Base-by-base conservation (phyloP, 2,329 filamentous ascomycete species). In the Talaromyces sp. region DNA sequence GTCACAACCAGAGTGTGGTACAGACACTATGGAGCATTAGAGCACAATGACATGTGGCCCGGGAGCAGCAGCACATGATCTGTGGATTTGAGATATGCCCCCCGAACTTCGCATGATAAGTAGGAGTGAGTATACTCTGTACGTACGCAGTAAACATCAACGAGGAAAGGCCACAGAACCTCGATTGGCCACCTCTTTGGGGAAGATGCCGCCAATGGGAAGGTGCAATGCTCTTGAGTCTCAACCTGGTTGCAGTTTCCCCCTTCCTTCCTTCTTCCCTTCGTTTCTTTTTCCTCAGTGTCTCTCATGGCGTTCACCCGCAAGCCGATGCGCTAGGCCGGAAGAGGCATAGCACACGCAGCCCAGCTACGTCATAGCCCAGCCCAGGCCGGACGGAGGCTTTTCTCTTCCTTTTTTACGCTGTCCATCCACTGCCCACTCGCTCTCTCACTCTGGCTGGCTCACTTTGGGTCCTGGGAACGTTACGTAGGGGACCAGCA, bases 291-390 rank as follows among this genome's bases (percentile, higher is more conserved):
- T 21, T 16, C 31, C n/a, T 28, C 28, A 28, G 28, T 28, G 28
- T 3, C 6, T 28, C 28, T n/a, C n/a, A n/a, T n/a, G 6, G 28
- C 6, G 28, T 3, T 28, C 6, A 39, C 35, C 55, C 39, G 56
- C 57, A 35, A 48, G 28, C 37, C 18, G 59, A 42, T 5, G 16
- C 35, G 31, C 61, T 63, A 63, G 16, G 9, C 61, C 37, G 2
- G 12, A 60, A 54, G 3, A 8, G 35, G 31, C 28, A 33, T 52
- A 31, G 28, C 21, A 25, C 23, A 16, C 21, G 28, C 62, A 56
- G 40, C 18, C 60, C 54, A 14, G 21, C 40, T 56, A 63, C 62
- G 62, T 63, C 62, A 63, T 63, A 54, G 50, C n/a, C 55, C 31
- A 21, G 60, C 21, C 57, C 42, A 37, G 57, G 54, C 54, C 54